Conservation (phyloP, 495 filamentous ascomycete species). For the Parmelia sp. region DNA sequence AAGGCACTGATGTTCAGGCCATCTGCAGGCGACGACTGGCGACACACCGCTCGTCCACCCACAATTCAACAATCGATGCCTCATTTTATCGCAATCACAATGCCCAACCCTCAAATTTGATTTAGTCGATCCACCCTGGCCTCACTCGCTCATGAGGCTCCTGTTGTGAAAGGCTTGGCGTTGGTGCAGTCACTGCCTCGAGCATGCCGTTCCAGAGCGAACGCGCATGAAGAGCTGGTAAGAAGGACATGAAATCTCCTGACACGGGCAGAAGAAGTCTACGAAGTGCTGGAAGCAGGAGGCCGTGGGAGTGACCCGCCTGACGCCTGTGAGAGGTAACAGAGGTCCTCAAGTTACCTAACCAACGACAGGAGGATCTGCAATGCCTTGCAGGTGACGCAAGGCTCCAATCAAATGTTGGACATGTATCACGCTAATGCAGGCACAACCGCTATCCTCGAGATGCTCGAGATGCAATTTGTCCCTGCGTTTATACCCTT, state of each 20-base stretch:
- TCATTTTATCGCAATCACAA: not conserved
- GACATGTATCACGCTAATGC: slow-evolving; percentile 15
- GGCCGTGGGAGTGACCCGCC: no score
- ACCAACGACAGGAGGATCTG: not conserved
- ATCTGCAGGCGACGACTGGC: not conserved
- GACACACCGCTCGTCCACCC: not conserved
- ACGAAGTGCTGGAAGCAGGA: not conserved
- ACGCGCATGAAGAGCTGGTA: not conserved
- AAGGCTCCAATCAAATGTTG: slow-evolving; percentile 14
- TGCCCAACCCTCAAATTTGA: not conserved
- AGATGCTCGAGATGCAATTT: slow-evolving; percentile 6
- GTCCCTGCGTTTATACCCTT: slow-evolving; percentile 22
- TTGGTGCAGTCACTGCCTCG: not conserved
- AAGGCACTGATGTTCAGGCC: not conserved
- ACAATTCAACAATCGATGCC: not conserved
- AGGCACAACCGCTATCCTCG: slow-evolving; percentile 9
- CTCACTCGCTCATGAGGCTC: not conserved
- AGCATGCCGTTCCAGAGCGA: not conserved
- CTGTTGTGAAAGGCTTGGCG: not conserved
- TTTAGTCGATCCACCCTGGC: not conserved
- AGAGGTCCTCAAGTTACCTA: no score
- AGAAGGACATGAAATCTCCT: not conserved
- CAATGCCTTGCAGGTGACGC: not conserved
- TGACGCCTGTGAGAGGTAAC: not conserved
- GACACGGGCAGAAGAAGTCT: not conserved